Evolutionary conservation across 2,329 filamentous ascomycete genomes (phyloP), one percentile per base, ranked within the genome.

Genomic region (Blastomyces percursus): DNA sequence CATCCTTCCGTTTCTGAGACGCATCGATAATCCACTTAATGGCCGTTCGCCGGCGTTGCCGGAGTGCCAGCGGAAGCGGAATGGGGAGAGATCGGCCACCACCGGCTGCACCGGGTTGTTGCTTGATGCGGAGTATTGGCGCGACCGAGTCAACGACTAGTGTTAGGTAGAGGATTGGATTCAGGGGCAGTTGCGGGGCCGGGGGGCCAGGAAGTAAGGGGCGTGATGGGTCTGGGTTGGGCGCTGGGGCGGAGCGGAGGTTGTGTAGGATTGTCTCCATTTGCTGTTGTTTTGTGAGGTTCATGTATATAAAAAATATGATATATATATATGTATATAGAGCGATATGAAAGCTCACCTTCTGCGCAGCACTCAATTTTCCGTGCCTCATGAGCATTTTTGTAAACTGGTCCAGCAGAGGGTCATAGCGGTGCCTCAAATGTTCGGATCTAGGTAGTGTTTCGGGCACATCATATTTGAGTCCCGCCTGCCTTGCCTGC

Each of bases 131-230:
- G 71, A 99, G 80, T 19, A 99, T 82, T 11, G 94, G 94, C 1
- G 92, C 90, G 30, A 99, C 88, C 11, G 90, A 95, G 80, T 99
- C 94, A 70, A 99, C 86, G 40, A 92, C 91, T 40, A 95, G 82
- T 14, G 88, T 90, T 57, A 99, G 86, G 78, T 97, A 99, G 61
- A 90, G 83, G 61, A 95, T 82, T 1, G 94, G 94, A 75, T 96
- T 90, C 40, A 96, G 84, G 2, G 94, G 91, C 11, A 99, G 87
- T 69, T 93, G 87, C 3, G 83, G 79, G 30, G 89, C 81, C 1
- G 91, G 89, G 1, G 92, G 90, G 62, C 89, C 89, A 1, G 91
- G 88, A 52, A 78, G 69, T 51, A 78, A 73, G 62, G 70, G 76
- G 55, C 84, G 86, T 64, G 81, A 78, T 27, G 89, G 84, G 74